phyloP scores from a whole-genome alignment of 306 rosid genomes.

The Prunus fruticosa region DNA sequence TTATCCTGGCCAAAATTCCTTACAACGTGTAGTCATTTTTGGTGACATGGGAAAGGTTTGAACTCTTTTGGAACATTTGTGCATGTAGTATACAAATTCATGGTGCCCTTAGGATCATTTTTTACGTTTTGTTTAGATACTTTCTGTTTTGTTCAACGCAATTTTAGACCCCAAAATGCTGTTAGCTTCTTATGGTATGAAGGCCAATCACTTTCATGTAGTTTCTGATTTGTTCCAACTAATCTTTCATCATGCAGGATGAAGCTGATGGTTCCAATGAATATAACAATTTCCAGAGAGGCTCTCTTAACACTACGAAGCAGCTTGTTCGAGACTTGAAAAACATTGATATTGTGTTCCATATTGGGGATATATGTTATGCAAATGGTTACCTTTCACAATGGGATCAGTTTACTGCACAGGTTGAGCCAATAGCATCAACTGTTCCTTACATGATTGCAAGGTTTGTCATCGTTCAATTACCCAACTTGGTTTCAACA shows the following conservation, averaged over 20 bases:
- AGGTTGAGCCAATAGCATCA: slow-evolving; percentile 87
- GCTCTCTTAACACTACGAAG: slow-evolving; percentile 81
- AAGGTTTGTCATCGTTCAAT: slow-evolving; percentile 39
- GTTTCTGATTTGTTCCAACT: neutral
- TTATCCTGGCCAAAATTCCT: slow-evolving; percentile 81
- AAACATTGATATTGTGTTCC: slow-evolving; percentile 73
- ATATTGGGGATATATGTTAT: slow-evolving; percentile 79
- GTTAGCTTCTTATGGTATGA: neutral
- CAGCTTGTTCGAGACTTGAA: slow-evolving; percentile 67
- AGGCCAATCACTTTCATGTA: neutral
- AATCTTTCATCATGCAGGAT: slow-evolving; percentile 13
- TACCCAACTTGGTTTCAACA: neutral
- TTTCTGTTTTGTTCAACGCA: neutral
- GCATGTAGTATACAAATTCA: neutral
- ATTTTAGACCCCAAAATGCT: neutral
- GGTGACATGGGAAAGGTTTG: slow-evolving; percentile 93
- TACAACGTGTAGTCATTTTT: slow-evolving; percentile 71
- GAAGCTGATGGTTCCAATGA: slow-evolving; percentile 97
- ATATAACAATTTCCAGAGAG: slow-evolving; percentile 66
- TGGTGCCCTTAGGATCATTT: neutral
- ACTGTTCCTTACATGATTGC: slow-evolving; percentile 82
- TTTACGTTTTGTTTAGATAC: neutral
- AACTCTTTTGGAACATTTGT: neutral
- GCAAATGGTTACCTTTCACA: slow-evolving; percentile 89
- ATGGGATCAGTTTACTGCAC: slow-evolving; percentile 94